These are phyloP conservation scores for Isoetes engelmannii DNA, from an alignment of 83 land plant species.

Conservation along the genomic window DNA sequence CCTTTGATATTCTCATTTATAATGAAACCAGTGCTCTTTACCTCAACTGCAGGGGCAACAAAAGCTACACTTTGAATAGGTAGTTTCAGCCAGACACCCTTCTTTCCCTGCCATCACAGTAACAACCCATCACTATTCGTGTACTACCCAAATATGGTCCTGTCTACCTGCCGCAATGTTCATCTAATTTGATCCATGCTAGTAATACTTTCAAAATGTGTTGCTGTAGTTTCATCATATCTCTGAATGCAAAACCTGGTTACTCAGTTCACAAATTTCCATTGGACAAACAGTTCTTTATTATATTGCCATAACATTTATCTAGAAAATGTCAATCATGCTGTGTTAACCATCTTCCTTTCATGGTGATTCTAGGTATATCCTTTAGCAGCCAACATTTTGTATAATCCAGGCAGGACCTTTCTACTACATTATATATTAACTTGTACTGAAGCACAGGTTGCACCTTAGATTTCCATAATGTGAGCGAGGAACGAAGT, in stretches of 20 bases:
- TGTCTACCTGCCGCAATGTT: too few species aligned
- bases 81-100: conserved; percentile 75
- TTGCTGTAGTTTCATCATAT: too few species aligned
- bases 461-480: conserved; percentile 49
- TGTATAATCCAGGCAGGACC: background rate
- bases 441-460: background rate
- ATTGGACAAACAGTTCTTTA: background rate
- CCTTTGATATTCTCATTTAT: background rate
- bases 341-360: too few species aligned
- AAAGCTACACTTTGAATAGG: conserved; percentile 53
- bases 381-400: background rate
- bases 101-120: conserved; percentile 46
- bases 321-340: too few species aligned
- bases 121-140: background rate
- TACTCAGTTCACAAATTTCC: too few species aligned
- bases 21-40: conserved; percentile 5
- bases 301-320: too few species aligned
- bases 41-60: conserved; percentile 70
- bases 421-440: background rate
- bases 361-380: background rate
- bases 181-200: too few species aligned
- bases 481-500: conserved; percentile 41
- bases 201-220: too few species aligned
- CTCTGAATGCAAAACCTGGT: background rate
- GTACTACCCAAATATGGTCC: background rate